A percentile compares a stretch with the other conserved stretches of the same genome.
Conservation (phyloP, 305 asterid genomes). For the Ilex paraguariensis region DNA sequence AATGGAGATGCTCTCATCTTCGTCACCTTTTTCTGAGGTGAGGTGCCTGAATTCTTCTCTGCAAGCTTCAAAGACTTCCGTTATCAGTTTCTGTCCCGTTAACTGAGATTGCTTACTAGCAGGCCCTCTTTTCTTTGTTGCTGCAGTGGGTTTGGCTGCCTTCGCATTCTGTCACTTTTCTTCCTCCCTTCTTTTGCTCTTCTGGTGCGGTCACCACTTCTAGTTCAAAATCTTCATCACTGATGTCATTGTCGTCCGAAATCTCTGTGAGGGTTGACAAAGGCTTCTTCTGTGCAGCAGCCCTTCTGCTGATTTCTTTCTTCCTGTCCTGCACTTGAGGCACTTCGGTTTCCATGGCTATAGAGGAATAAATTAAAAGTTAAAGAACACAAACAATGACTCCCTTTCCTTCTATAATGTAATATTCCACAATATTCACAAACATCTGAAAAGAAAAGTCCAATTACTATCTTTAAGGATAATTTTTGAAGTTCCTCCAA, state of each 20-base stretch:
- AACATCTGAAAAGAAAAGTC: too few species aligned
- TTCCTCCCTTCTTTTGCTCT: slow-evolving; percentile 49
- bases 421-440: too few species aligned
- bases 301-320: slow-evolving; percentile 49
- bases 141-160: slow-evolving; percentile 41
- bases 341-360: slow-evolving; percentile 51
- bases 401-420: too few species aligned
- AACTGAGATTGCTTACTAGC: slow-evolving; percentile 31
- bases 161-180: slow-evolving; percentile 45
- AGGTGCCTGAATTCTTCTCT: slow-evolving; percentile 25
- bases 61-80: slow-evolving; percentile 60
- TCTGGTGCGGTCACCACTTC: slow-evolving; percentile 24
- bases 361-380: background rate
- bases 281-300: slow-evolving; percentile 50
- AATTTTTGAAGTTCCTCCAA: too few species aligned
- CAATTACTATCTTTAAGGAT: too few species aligned
- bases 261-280: slow-evolving; percentile 33
- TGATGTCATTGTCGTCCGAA: slow-evolving; percentile 32
- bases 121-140: slow-evolving; percentile 54
- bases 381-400: background rate
- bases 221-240: slow-evolving; percentile 36
- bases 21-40: slow-evolving; percentile 87
- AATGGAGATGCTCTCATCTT: slow-evolving; percentile 84
- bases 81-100: slow-evolving; percentile 64
- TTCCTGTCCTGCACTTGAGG: slow-evolving; percentile 26